A percentile compares a stretch with the other conserved stretches of the same genome.
These are phyloP conservation scores for Aspergillus uvarum DNA, from an alignment of 2,329 filamentous ascomycete genomes.

Conservation along the genomic window DNA sequence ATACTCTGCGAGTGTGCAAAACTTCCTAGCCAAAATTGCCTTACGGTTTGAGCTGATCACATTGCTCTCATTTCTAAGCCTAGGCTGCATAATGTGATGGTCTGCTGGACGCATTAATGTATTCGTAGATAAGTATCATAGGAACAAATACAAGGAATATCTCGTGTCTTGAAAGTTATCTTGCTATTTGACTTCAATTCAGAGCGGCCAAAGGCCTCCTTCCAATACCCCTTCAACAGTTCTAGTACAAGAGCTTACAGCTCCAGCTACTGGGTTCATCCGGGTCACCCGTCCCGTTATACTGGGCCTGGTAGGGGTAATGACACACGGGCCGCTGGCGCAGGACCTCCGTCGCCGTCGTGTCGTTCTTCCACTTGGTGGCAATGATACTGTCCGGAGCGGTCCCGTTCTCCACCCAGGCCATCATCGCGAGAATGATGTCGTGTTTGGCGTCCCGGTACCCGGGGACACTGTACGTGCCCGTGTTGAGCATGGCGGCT, in stretches of 20 bases:
- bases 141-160: no score
- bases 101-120: no score
- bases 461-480: slow-evolving; percentile 8
- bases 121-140: no score
- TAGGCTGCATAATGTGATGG: no score
- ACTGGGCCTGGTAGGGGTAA: neutral
- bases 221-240: no score
- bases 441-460: slow-evolving; percentile 15
- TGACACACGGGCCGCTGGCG: neutral
- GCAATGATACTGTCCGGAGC: slow-evolving; percentile 16
- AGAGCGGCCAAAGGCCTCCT: no score
- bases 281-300: neutral
- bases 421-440: slow-evolving; percentile 18
- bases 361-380: slow-evolving; percentile 11
- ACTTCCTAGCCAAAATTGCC: no score
- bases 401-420: slow-evolving; percentile 20
- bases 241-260: neutral
- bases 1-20: no score
- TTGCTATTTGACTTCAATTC: no score
- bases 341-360: neutral
- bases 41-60: no score
- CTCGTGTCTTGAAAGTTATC: no score
- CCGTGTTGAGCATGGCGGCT: neutral
- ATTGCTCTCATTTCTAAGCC: no score
- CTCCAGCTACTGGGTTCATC: neutral